These are phyloP conservation scores for Bidens hawaiensis DNA, from an alignment of 140 eudicot genomes.

Conservation along the genomic window DNA sequence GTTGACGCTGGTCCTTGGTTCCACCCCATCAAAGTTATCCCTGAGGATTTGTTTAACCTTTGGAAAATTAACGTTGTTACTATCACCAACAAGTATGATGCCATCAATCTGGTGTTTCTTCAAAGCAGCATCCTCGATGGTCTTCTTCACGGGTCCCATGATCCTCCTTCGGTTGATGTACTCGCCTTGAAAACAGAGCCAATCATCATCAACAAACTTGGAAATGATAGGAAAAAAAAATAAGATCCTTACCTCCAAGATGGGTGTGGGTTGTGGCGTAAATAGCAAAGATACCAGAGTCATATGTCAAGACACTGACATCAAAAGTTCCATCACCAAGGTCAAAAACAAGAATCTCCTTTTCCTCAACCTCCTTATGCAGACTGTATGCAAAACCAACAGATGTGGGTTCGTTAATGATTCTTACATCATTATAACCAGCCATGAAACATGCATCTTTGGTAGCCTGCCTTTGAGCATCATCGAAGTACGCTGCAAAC, in stretches of 20 bases:
- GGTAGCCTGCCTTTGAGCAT: no score
- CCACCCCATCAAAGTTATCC: no score
- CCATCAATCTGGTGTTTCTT: conserved; percentile 66
- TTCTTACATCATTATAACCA: conserved; percentile 70
- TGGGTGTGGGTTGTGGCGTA: conserved; percentile 71
- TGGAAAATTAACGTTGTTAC: conserved; percentile 79
- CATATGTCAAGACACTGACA: conserved; percentile 63
- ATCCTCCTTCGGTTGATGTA: conserved; percentile 84
- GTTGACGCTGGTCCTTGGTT: no score
- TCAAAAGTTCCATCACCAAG: conserved; percentile 84
- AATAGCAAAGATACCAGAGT: conserved; percentile 68
- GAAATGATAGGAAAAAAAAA: neutral
- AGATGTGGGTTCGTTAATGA: conserved; percentile 71
- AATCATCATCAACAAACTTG: neutral
- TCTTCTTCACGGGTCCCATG: conserved; percentile 83
- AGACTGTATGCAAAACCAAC: conserved; percentile 71
- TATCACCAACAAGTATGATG: conserved; percentile 80
- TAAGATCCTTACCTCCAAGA: conserved; percentile 65
- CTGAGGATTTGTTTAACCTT: conserved; percentile 69
- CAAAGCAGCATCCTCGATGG: conserved; percentile 77
- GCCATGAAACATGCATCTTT: conserved; percentile 68
- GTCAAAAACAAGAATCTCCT: conserved; percentile 70
- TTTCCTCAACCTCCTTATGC: conserved; percentile 59
- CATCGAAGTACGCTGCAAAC: no score
- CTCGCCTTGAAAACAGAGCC: conserved; percentile 54